Percentiles rank a stretch among this genome's conserved stretches.
phyloP scores from a whole-genome alignment of 495 filamentous ascomycete genomes.

The Penicillium psychrofluorescens region DNA sequence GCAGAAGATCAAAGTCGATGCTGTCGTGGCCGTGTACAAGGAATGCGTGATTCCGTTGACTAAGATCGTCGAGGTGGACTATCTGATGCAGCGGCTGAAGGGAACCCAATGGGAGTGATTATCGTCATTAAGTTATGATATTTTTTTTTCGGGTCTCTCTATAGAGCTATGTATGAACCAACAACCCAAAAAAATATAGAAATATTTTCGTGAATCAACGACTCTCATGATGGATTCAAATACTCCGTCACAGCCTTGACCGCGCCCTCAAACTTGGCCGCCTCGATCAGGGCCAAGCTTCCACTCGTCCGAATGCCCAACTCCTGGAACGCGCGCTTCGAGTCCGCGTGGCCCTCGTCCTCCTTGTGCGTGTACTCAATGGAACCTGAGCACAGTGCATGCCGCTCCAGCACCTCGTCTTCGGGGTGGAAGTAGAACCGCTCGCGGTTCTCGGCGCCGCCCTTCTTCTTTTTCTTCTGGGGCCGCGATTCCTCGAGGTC shows the following conservation, averaged over 20 bases:
- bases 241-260: constrained; percentile 67
- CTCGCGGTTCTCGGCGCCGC: constrained; percentile 30
- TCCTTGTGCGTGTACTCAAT: constrained; percentile 72
- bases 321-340: constrained; percentile 90
- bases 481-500: constrained; percentile 61
- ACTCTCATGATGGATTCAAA: constrained; percentile 40
- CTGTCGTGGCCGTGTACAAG: constrained; percentile 91
- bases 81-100: constrained; percentile 87
- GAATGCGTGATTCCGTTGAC: constrained; percentile 92
- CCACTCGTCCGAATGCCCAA: constrained; percentile 79
- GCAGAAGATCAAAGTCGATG: constrained; percentile 83
- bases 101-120: constrained; percentile 54
- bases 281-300: constrained; percentile 72
- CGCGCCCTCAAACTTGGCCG: constrained; percentile 55
- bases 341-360: constrained; percentile 73
- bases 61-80: constrained; percentile 96
- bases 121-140: constrained; percentile 9
- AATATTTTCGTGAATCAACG: constrained; percentile 22
- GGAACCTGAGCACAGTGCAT: constrained; percentile 56
- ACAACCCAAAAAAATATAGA: constrained; percentile 5
- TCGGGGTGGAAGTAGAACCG: constrained; percentile 94
- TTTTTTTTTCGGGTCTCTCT: constrained; percentile 8
- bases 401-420: constrained; percentile 78
- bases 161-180: neutral
- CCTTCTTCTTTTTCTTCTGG: constrained; percentile 72